These are phyloP conservation scores for Selenicereus undatus DNA, from an alignment of 148 eudicot species.

Conservation along the genomic window DNA sequence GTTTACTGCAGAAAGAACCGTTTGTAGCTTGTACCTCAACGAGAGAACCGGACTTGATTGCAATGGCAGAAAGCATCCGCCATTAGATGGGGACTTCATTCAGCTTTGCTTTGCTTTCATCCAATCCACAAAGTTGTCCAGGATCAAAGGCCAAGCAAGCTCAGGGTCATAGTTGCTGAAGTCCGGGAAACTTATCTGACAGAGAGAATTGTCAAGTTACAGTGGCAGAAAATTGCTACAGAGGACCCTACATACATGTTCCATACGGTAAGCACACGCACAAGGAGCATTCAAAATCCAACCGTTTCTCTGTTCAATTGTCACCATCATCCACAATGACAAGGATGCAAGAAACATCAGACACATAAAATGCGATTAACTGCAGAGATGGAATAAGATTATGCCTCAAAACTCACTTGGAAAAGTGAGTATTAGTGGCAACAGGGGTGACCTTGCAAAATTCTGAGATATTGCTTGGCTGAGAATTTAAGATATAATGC, in stretches of 20 bases:
- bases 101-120: conserved; percentile 58
- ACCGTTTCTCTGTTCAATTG: not conserved
- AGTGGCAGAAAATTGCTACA: not conserved
- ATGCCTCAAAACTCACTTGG: not conserved
- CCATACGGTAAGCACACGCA: too few relatives aligned
- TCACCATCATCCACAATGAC: not conserved
- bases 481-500: not conserved
- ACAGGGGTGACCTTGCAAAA: not conserved
- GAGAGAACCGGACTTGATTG: not conserved
- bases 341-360: too few relatives aligned
- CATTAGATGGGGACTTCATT: not conserved
- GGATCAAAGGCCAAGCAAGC: conserved; percentile 85
- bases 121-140: conserved; percentile 97
- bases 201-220: not conserved
- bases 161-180: conserved; percentile 64
- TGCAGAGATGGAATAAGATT: not conserved
- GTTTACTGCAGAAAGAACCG: not conserved
- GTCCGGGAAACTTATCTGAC: conserved; percentile 84
- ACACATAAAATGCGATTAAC: too few relatives aligned
- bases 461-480: not conserved
- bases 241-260: not conserved
- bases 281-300: not conserved
- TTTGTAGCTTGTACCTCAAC: conserved; percentile 10
- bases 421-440: not conserved
- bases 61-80: not conserved